These are phyloP conservation scores for Parasitella parasitica DNA, from an alignment of 371 early-diverging fungal genomes.

Conservation along the genomic window DNA sequence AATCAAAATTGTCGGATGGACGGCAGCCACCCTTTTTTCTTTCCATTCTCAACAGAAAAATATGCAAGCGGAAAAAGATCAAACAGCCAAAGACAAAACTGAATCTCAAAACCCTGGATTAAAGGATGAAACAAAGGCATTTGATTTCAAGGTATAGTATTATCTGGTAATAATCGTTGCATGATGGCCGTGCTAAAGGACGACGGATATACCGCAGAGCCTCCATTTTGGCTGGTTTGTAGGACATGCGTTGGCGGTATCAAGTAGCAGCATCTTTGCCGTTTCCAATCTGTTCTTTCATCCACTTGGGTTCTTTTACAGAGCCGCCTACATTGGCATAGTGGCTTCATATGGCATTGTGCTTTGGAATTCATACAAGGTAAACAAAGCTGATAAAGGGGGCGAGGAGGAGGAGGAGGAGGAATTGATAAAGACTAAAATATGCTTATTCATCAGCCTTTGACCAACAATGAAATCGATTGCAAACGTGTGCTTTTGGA, in stretches of 20 bases:
- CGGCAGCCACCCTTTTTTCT: conserved; percentile 7
- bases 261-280: conserved; percentile 5
- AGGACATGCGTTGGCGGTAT: conserved; percentile 11
- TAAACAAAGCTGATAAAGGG: not conserved
- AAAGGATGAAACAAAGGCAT: not conserved
- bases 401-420: no score
- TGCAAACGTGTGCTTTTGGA: conserved; percentile 44
- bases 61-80: not conserved
- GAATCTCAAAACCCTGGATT: not conserved
- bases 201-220: not conserved
- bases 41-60: not conserved
- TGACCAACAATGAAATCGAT: not conserved
- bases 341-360: conserved; percentile 24
- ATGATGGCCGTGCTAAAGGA: no score
- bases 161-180: no score
- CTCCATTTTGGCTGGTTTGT: conserved; percentile 35
- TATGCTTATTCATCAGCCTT: conserved; percentile 6
- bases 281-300: conserved; percentile 17
- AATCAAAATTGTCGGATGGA: conserved; percentile 4
- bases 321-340: conserved; percentile 8
- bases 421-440: not conserved
- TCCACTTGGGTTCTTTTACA: conserved; percentile 18
- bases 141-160: conserved; percentile 16
- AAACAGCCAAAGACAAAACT: not conserved
- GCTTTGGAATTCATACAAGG: conserved; percentile 26